Conservation (phyloP, 805 yeast genomes). For the Cyberlindnera veronae region DNA sequence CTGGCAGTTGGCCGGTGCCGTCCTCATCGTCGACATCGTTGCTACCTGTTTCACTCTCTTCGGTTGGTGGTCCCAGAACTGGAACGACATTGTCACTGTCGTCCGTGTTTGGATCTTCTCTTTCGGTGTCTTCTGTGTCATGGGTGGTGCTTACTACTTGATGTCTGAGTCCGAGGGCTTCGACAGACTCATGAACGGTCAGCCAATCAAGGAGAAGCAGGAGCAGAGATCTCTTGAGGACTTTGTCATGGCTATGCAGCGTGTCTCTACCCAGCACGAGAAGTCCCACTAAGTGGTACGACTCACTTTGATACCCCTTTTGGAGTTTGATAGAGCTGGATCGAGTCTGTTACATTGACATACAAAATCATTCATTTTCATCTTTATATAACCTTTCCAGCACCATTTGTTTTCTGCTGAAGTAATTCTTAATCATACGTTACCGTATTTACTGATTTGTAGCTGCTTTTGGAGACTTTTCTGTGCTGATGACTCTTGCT, state of each 20-base stretch:
- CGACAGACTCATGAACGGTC: constrained; percentile 84
- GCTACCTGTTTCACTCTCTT: constrained; percentile 90
- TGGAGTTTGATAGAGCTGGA: constrained; percentile 16
- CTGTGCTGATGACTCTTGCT: too few species aligned
- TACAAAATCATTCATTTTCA: constrained; percentile 6
- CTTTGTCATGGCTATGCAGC: constrained; percentile 81
- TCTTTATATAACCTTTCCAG: constrained; percentile 5
- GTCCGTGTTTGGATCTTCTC: constrained; percentile 95
- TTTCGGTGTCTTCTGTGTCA: constrained; percentile 92
- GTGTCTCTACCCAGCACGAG: constrained; percentile 89
- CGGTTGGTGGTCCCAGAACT: constrained; percentile 98
- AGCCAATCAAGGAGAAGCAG: constrained; percentile 53
- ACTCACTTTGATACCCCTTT: constrained; percentile 12
- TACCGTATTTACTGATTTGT: neutral
- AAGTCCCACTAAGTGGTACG: constrained; percentile 52
- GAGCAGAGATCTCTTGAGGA: constrained; percentile 74
- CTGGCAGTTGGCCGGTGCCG: constrained; percentile 96
- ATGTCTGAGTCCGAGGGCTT: constrained; percentile 80
- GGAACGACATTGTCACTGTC: constrained; percentile 94
- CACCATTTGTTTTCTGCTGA: constrained; percentile 4
- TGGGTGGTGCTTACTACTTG: constrained; percentile 95
- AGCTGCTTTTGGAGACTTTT: neutral
- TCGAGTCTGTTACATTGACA: constrained; percentile 5
- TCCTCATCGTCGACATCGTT: constrained; percentile 80
- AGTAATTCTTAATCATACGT: constrained; percentile 10